Evolutionary conservation across 208 protist species (phyloP).

Genomic region (Leptomonas pyrrhocoris): DNA sequence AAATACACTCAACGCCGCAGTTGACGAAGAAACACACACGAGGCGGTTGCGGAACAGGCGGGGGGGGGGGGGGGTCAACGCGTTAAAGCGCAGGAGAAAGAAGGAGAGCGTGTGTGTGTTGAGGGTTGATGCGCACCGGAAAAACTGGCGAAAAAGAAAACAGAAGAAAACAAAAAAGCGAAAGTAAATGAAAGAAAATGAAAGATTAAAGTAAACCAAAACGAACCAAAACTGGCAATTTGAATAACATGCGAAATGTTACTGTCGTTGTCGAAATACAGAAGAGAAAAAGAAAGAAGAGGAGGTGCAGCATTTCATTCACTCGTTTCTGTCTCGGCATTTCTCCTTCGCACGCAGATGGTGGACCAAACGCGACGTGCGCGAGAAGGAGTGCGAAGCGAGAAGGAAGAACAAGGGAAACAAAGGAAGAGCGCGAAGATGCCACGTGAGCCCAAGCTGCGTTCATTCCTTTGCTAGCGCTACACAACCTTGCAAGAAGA

Average conservation of each 20-base stretch:
- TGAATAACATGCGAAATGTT: background rate
- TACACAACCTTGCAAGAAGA: background rate
- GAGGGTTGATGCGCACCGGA: conserved; percentile 10
- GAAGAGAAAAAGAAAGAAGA: conserved; percentile 1
- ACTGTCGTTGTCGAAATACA: background rate
- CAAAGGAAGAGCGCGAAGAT: background rate
- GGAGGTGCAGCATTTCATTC: too few relatives aligned
- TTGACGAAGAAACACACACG: too few relatives aligned
- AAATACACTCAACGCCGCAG: too few relatives aligned
- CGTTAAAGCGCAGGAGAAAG: background rate
- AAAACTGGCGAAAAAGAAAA: conserved; percentile 34
- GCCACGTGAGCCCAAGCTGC: background rate
- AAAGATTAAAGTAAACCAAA: background rate
- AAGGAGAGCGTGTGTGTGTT: background rate
- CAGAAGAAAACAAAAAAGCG: conserved; percentile 20
- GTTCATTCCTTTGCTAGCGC: background rate
- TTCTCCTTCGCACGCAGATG: background rate
- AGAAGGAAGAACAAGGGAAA: conserved; percentile 4
- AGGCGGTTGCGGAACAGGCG: too few relatives aligned
- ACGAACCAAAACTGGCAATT: background rate
- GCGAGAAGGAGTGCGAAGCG: background rate
- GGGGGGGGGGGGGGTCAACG: too few relatives aligned
- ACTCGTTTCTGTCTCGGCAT: background rate
- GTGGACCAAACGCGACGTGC: background rate
- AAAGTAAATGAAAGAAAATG: conserved; percentile 12